Base-by-base conservation (phyloP, 768 basidiomycete genomes). In the Naganishia vaughanmartiniae region DNA sequence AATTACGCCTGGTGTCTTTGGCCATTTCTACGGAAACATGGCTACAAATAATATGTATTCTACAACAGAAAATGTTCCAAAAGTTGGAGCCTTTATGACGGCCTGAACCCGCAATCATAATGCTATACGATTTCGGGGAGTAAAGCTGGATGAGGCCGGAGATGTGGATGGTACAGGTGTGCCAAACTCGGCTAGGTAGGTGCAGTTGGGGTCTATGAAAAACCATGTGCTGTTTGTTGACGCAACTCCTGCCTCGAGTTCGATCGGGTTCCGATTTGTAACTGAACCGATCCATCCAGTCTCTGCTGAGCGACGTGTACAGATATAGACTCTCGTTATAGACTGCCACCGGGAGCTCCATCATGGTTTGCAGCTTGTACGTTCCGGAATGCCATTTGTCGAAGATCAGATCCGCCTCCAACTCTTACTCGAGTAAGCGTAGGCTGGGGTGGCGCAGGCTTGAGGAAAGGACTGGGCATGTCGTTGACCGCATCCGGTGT, bases 381-480 rank as follows among this genome's bases (percentile, higher is more conserved):
- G 26, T 63, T 63, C 42, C 42, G 36, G 60, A 63, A 63, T 34
- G 60, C 60, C 24, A 63, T 34, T n/a, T 63, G 60, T 28, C 60
- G 60, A 21, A 63, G 60, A 30, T 63, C 60, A 12, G 39, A n/a
- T 42, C 60, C 60, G 17, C 60, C 60, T 45, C 60, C 60, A 6
- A 63, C 34, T 45, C 39, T 63, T 45, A 42, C 60, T n/a, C 60
- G 60, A 42, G 60, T 63, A 10, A 63, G 28, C 24, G 60, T 63
- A 15, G 60, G 60, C 60, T 42, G 36, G 1, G 42, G 42, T 14
- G 60, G 60, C 14, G 60, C 24, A 30, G 60, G 67, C 30, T 73
- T 72, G 4, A 81, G 34, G 73, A 81, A 81, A 0, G 80, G 80
- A 11, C 73, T 74, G 7, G 80, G 80, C 19, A 77, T 56, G 66